A percentile compares a stretch with the other conserved stretches of the same genome.
Conservation (phyloP, 1,284 basidiomycete species). For the Hymenochaete sp. region DNA sequence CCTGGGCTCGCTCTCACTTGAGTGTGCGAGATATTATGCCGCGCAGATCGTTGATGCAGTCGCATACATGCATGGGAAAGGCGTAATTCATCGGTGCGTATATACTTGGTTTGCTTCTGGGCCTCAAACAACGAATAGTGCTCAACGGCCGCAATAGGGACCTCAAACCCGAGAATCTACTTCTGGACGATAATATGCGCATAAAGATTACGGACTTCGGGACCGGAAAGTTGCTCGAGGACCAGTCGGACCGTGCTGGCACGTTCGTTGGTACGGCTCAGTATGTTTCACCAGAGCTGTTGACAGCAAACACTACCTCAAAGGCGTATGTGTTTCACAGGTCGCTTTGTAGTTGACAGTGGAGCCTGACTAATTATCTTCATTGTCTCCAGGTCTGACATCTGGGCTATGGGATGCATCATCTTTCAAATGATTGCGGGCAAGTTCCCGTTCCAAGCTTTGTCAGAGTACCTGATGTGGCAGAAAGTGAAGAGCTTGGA, state of each 20-base stretch:
- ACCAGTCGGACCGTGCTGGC: slow-evolving; percentile 48
- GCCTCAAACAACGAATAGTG: not conserved
- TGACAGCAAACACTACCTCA: slow-evolving; percentile 68
- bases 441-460: slow-evolving; percentile 81
- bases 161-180: slow-evolving; percentile 88
- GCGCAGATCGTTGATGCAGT: slow-evolving; percentile 86
- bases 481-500: slow-evolving; percentile 71
- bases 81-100: slow-evolving; percentile 74
- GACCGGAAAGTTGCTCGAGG: slow-evolving; percentile 79
- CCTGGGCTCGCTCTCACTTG: slow-evolving; percentile 73
- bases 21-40: slow-evolving; percentile 72
- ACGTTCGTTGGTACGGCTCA: slow-evolving; percentile 97
- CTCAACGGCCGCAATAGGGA: slow-evolving; percentile 38
- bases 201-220: slow-evolving; percentile 98
- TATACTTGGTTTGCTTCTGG: not conserved
- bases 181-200: slow-evolving; percentile 77
- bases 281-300: slow-evolving; percentile 89
- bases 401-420: slow-evolving; percentile 98
- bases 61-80: slow-evolving; percentile 82
- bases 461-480: slow-evolving; percentile 79
- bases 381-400: slow-evolving; percentile 62
- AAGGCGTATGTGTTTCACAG: slow-evolving; percentile 41
- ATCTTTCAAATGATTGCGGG: slow-evolving; percentile 96
- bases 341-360: not conserved
- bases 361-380: slow-evolving; percentile 20